A percentile compares a stretch with the other conserved stretches of the same genome.
Conservation (phyloP, 2,329 filamentous ascomycete genomes). For the Colletotrichum spaethianum region DNA sequence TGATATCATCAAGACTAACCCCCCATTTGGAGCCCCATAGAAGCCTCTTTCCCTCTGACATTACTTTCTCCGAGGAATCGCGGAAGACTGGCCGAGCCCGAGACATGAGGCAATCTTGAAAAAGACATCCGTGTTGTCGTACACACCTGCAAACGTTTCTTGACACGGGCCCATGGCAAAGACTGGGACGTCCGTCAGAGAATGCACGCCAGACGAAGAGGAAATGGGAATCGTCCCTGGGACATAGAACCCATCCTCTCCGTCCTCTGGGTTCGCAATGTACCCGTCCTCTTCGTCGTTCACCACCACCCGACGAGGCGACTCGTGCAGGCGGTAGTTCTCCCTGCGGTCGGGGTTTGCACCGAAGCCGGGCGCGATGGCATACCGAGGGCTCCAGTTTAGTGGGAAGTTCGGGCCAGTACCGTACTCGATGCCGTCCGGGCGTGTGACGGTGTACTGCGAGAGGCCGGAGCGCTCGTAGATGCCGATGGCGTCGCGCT, state of each 20-base stretch:
- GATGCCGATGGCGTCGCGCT: slow-evolving; percentile 81
- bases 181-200: slow-evolving; percentile 84
- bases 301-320: slow-evolving; percentile 70
- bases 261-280: slow-evolving; percentile 79
- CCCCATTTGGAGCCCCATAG: neutral
- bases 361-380: slow-evolving; percentile 79
- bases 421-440: slow-evolving; percentile 75
- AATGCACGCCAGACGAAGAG: slow-evolving; percentile 80
- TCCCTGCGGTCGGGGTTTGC: slow-evolving; percentile 84
- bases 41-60: fast-evolving
- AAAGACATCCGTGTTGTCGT: slow-evolving; percentile 80
- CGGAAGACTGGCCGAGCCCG: slow-evolving; percentile 60
- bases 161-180: slow-evolving; percentile 86
- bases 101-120: slow-evolving; percentile 80
- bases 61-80: slow-evolving; percentile 6
- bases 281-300: slow-evolving; percentile 69
- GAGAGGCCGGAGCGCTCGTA: slow-evolving; percentile 82
- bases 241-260: slow-evolving; percentile 75
- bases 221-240: slow-evolving; percentile 80
- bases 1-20: neutral
- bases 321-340: slow-evolving; percentile 79
- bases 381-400: slow-evolving; percentile 91
- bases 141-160: slow-evolving; percentile 80
- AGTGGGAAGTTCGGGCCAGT: slow-evolving; percentile 83
- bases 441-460: slow-evolving; percentile 76